Evolutionary conservation across 2,329 filamentous ascomycete genomes (phyloP).

Genomic region (Diaporthe vexans): DNA sequence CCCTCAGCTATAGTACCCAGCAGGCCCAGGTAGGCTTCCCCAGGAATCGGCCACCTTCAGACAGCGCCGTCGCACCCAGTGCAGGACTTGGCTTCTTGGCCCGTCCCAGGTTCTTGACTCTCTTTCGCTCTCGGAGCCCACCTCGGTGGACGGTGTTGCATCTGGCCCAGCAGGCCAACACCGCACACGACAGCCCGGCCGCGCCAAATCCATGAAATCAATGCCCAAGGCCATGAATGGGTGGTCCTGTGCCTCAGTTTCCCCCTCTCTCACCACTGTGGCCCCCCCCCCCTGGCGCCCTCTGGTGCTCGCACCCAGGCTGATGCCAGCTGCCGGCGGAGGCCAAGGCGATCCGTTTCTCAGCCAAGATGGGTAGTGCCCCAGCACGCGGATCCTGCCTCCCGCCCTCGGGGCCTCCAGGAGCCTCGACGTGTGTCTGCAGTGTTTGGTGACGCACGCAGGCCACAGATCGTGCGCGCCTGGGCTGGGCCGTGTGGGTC

Average conservation of each 20-base stretch:
- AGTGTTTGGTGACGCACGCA: conserved; percentile 27
- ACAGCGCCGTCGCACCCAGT: conserved; percentile 32
- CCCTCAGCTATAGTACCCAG: conserved; percentile 12
- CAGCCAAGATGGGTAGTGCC: conserved; percentile 28
- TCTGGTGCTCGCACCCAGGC: neutral
- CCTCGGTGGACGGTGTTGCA: conserved; percentile 26
- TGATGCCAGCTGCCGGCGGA: conserved; percentile 35
- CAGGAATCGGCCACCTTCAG: conserved; percentile 31
- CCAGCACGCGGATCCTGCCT: conserved; percentile 24
- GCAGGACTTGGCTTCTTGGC: conserved; percentile 40
- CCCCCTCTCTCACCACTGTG: neutral
- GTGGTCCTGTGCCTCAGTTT: conserved; percentile 20
- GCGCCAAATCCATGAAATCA: conserved; percentile 5
- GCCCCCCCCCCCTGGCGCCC: conserved; percentile 6
- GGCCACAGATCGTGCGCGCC: conserved; percentile 14
- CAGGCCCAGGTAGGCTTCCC: neutral
- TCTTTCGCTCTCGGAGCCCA: conserved; percentile 20
- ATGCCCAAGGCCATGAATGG: conserved; percentile 1
- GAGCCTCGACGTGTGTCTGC: conserved; percentile 18
- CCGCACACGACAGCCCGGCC: conserved; percentile 15
- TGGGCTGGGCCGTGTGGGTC: conserved; percentile 12
- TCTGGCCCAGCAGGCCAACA: conserved; percentile 25
- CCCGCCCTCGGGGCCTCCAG: neutral
- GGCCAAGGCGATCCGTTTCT: conserved; percentile 38
- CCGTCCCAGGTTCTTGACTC: conserved; percentile 30